Base-by-base conservation (phyloP, 371 early-diverging fungal genomes). In the Syncephalastrum sp. region DNA sequence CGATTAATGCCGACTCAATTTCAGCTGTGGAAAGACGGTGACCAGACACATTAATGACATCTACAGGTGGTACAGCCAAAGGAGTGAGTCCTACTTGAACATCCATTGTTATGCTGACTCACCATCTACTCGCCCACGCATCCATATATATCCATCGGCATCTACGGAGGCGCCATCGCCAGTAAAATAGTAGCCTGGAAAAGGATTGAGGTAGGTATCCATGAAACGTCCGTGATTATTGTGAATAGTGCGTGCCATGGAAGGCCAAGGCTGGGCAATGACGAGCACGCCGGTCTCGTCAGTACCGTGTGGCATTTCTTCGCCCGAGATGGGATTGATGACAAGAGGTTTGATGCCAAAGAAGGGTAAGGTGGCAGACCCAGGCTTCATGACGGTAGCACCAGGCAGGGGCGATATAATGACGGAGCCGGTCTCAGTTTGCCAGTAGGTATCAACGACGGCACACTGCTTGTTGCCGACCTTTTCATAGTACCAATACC, bases 371-470 rank as follows among this genome's bases (percentile, higher is more conserved):
- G 95, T 92, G 1, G 98, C 98, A 16, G 96, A 91, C 21, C 98
- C 99, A 24, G 99, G 95, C 72, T 95, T 96, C 56, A 91, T 90
- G 3, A 87, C 74, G 13, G 85, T 90, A 24, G 88, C 92, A 47
- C 92, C 90, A 17, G 97, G 93, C 17, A 98, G 68, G 16, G 99
- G 98, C 1, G 93, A 86, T 52, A 99, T 74, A 54, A 99, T 83
- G 56, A 94, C 88, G n/a, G 93, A 93, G 8, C 99, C 99, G 0
- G 99, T 96, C 77, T 99, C 99, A 3, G 96, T 94, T 68, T 90
- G 89, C 94, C 94, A 95, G 79, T 96, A 96, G 4, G 98, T 97
- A 74, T 99, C 99, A n/a, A 99, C 94, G 16, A 99, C 79, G 3
- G 94, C 88, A 55, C 95, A 91, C 15, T 82, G 85, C 15, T 84